phyloP scores from a whole-genome alignment of 345 rosid species.

The Cardiospermum halicacabum region DNA sequence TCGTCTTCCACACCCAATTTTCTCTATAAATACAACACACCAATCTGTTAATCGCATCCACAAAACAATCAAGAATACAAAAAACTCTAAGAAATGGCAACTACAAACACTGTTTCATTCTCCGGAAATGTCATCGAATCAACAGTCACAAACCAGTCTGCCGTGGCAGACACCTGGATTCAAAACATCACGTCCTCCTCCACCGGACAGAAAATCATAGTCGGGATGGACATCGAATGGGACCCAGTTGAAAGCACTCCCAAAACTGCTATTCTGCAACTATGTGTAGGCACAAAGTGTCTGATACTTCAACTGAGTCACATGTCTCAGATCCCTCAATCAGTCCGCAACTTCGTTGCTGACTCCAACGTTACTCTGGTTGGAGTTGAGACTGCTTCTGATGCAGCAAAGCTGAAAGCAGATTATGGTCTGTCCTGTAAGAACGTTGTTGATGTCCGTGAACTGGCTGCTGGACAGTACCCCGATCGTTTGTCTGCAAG shows the following conservation, averaged over 20 bases:
- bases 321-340: conserved; percentile 23
- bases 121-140: conserved; percentile 23
- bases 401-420: conserved; percentile 18
- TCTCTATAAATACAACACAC: background rate
- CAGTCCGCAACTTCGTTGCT: conserved; percentile 11
- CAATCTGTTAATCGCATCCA: background rate
- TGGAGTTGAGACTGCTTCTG: conserved; percentile 27
- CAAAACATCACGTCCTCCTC: background rate
- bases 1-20: background rate
- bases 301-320: conserved; percentile 28
- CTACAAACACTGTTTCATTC: background rate
- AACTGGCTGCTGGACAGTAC: conserved; percentile 9
- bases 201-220: conserved; percentile 10
- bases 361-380: conserved; percentile 18
- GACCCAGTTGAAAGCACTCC: background rate
- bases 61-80: background rate
- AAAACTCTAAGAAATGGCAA: background rate
- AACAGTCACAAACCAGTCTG: conserved; percentile 14
- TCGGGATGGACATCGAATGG: conserved; percentile 40
- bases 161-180: conserved; percentile 21
- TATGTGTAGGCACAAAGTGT: conserved; percentile 33
- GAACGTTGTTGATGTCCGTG: conserved; percentile 18
- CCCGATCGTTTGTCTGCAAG: conserved; percentile 7
- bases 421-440: conserved; percentile 25
- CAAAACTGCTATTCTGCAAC: conserved; percentile 27